phyloP scores from a whole-genome alignment of 495 filamentous ascomycete species.

The Penicillium simplicissimum region DNA sequence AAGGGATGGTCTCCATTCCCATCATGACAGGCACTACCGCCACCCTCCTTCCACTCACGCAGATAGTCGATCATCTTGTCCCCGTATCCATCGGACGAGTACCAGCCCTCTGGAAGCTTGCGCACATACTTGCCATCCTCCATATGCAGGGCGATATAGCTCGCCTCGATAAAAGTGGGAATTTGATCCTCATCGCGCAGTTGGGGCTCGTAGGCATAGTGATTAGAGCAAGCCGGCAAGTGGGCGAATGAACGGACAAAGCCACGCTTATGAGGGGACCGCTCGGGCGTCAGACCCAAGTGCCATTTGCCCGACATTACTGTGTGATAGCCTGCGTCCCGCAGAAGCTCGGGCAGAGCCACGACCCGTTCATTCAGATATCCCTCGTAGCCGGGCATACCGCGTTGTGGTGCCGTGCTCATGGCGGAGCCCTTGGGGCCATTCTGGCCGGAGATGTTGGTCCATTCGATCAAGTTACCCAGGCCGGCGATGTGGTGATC shows the following conservation, averaged over 20 bases:
- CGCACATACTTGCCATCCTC: slow-evolving; percentile 58
- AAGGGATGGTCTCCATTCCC: slow-evolving; percentile 52
- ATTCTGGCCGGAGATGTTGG: slow-evolving; percentile 49
- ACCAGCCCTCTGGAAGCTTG: slow-evolving; percentile 56
- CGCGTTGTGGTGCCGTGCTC: slow-evolving; percentile 46
- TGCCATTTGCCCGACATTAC: slow-evolving; percentile 65
- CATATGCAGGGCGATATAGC: slow-evolving; percentile 57
- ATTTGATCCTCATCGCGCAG: slow-evolving; percentile 44
- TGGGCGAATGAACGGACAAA: slow-evolving; percentile 52
- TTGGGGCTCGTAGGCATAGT: slow-evolving; percentile 62
- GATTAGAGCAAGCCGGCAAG: slow-evolving; percentile 59
- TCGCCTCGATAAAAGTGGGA: slow-evolving; percentile 53
- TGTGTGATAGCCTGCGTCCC: slow-evolving; percentile 63
- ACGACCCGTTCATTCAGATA: slow-evolving; percentile 65
- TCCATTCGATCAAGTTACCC: slow-evolving; percentile 51
- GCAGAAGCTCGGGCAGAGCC: slow-evolving; percentile 60
- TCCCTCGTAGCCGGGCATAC: slow-evolving; percentile 67
- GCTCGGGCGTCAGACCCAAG: slow-evolving; percentile 47
- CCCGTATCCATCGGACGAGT: slow-evolving; percentile 55
- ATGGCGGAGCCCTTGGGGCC: slow-evolving; percentile 45
- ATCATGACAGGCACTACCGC: slow-evolving; percentile 28
- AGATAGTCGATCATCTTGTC: slow-evolving; percentile 56
- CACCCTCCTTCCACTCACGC: slow-evolving; percentile 50
- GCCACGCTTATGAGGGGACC: slow-evolving; percentile 43
- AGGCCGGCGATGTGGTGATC: slow-evolving; percentile 51